phyloP scores from a whole-genome alignment of 2,329 filamentous ascomycete species.

The Fonsecaea multimorphosa region DNA sequence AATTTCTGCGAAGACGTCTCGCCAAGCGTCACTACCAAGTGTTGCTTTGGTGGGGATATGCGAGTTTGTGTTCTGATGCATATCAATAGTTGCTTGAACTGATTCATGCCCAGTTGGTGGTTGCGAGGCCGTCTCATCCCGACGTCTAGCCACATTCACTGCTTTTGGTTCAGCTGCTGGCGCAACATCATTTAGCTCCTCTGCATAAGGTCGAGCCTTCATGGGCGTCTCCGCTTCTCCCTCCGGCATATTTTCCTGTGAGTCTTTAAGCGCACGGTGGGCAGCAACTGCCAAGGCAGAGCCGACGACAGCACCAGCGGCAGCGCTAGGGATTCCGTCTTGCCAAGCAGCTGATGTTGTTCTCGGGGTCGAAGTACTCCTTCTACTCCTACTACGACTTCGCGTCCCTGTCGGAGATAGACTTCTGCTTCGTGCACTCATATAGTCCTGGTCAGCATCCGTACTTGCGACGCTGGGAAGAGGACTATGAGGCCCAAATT shows the following conservation, averaged over 20 bases:
- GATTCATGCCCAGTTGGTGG: not conserved
- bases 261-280: conserved; percentile 8
- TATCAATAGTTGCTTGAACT: not conserved
- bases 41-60: not conserved
- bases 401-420: conserved; percentile 26
- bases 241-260: not conserved
- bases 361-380: conserved; percentile 25
- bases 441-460: conserved; percentile 37
- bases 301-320: conserved; percentile 23
- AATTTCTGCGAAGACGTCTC: conserved; percentile 15
- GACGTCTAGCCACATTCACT: not conserved
- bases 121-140: not conserved
- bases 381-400: conserved; percentile 28
- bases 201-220: not conserved
- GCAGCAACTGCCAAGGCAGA: conserved; percentile 15
- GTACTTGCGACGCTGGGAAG: conserved; percentile 38
- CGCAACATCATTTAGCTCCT: not conserved
- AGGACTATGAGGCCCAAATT: conserved; percentile 27
- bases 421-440: conserved; percentile 39
- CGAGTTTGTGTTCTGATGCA: not conserved
- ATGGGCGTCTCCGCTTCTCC: conserved; percentile 1
- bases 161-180: not conserved
- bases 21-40: not conserved
- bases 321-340: conserved; percentile 26
- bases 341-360: conserved; percentile 31